phyloP scores from a whole-genome alignment of 129 eudicot genomes.

The Pittosporum tobira region DNA sequence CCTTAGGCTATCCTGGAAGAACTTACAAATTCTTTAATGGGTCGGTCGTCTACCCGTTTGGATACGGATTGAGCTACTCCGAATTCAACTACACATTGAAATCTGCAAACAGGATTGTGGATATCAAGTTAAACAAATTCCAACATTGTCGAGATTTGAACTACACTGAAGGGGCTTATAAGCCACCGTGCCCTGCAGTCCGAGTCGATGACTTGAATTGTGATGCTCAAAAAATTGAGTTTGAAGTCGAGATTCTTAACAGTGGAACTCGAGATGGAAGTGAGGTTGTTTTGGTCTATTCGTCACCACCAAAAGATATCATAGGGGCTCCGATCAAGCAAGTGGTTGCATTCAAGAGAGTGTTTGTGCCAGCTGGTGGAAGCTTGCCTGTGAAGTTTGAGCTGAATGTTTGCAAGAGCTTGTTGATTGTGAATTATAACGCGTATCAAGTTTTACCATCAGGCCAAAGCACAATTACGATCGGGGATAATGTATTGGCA shows the following conservation, averaged over 20 bases:
- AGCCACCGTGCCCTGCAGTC: conserved; percentile 22
- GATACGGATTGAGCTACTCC: conserved; percentile 31
- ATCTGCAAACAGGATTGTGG: not conserved
- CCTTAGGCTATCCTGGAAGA: conserved; percentile 27
- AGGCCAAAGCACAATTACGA: conserved; percentile 6
- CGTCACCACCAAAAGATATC: conserved; percentile 11
- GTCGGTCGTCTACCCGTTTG: conserved; percentile 27
- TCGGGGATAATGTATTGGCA: conserved; percentile 19
- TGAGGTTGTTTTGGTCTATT: conserved; percentile 19
- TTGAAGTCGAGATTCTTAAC: conserved; percentile 21
- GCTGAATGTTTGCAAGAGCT: conserved; percentile 21
- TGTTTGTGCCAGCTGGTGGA: conserved; percentile 9
- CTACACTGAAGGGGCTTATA: conserved; percentile 9
- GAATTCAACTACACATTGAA: conserved; percentile 12
- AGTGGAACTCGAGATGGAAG: conserved; percentile 20
- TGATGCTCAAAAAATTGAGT: not conserved
- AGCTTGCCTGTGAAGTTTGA: not conserved
- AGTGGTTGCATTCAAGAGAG: conserved; percentile 20
- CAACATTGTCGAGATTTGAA: conserved; percentile 25
- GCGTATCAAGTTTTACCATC: conserved; percentile 9
- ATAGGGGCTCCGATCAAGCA: conserved; percentile 19
- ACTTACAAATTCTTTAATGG: conserved; percentile 35
- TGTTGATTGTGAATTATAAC: conserved; percentile 14
- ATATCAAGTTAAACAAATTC: conserved; percentile 6
- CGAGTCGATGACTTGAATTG: conserved; percentile 14